Base-by-base conservation (phyloP, 1,284 basidiomycete genomes). In the Sporisorium graminicola region DNA sequence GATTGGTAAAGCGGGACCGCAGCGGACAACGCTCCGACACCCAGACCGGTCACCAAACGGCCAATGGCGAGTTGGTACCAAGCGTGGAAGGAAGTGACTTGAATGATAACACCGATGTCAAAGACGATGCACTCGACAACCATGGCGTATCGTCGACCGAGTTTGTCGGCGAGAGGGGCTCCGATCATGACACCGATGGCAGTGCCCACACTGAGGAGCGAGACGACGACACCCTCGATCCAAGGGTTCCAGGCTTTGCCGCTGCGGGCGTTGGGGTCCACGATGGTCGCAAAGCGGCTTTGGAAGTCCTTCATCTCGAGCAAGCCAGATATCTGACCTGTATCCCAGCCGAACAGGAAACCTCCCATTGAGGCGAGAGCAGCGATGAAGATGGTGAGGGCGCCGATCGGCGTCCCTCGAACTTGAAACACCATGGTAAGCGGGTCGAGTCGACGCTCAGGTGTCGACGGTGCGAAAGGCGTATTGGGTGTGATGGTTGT, bases 321-420 rank as follows among this genome's bases (percentile, higher is more conserved):
- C 69, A 93, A 91, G 82, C 92, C 91, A 35, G 90, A 90, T 71
- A 93, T 93, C 84, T 93, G 92, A 46, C 92, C 92, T 1, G 92
- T 92, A 84, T 92, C 40, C 71, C 74, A 77, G 68, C 90, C 91
- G 77, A 92, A 91, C 76, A 92, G 91, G 86, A 92, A 92, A 57
- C 92, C 92, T 69, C 92, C 92, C 89, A 93, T 92, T 58, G 90
- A 91, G 46, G 92, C 91, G 31, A 93, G 86, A 50, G 91, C 79
- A 66, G 91, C 91, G 65, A 92, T 87, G 86, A 90, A 88, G 82
- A 92, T 89, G 65, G 91, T 89, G 58, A 90, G 87, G 69, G 54
- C 61, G 60, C 85, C 85, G 20, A 86, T 80, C 0, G 83, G 84
- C 53, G 84, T 74, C 27, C 79, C 79, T 54, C 77, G 67, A 22